These are phyloP conservation scores for Fusarium begoniae DNA, from an alignment of 2,329 filamentous ascomycete genomes.

Conservation along the genomic window DNA sequence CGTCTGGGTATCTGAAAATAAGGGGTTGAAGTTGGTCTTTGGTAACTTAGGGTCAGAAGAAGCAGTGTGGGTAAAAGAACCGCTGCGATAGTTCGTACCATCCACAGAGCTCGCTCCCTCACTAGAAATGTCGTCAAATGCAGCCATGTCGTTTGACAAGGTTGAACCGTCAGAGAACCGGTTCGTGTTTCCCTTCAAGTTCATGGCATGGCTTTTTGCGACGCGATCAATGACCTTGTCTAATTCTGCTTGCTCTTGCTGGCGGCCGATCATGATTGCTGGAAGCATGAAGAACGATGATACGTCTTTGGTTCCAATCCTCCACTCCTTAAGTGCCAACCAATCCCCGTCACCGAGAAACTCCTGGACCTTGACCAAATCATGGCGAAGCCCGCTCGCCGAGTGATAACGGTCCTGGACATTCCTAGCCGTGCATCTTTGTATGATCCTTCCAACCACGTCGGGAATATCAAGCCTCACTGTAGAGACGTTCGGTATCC, in stretches of 20 bases:
- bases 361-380: constrained; percentile 77
- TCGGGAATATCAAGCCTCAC: constrained; percentile 86
- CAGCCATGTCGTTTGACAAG: constrained; percentile 60
- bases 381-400: constrained; percentile 83
- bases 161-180: constrained; percentile 64
- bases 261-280: constrained; percentile 80
- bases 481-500: constrained; percentile 79
- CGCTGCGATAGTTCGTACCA: constrained; percentile 59
- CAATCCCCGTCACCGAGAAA: constrained; percentile 80
- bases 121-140: constrained; percentile 64
- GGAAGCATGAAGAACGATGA: constrained; percentile 94
- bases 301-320: constrained; percentile 83
- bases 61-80: constrained; percentile 58
- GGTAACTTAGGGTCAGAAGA: constrained; percentile 53
- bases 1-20: constrained; percentile 53
- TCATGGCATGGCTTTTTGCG: constrained; percentile 68
- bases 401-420: constrained; percentile 91
- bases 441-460: constrained; percentile 81
- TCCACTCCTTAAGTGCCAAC: constrained; percentile 75
- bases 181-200: constrained; percentile 52
- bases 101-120: constrained; percentile 68
- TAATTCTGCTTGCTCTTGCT: constrained; percentile 75
- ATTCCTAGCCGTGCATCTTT: constrained; percentile 91
- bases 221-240: constrained; percentile 80
- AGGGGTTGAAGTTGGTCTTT: constrained; percentile 53